Evolutionary conservation across 306 rosid species (phyloP).

Genomic region (Vicia villosa): DNA sequence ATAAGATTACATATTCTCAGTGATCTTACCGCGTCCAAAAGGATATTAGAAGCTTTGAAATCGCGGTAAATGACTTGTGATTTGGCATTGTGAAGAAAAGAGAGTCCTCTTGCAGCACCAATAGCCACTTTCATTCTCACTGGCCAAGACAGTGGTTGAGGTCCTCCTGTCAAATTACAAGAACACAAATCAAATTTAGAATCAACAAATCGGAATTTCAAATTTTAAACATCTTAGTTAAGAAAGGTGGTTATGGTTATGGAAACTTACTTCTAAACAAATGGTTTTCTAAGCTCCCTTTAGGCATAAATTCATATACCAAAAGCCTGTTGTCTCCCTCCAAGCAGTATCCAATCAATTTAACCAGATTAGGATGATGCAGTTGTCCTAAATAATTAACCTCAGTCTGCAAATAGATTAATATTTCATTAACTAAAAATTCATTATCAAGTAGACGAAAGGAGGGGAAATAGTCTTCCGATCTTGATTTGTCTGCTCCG

Average conservation of each 20-base stretch:
- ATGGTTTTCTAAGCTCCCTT: slow-evolving; percentile 96
- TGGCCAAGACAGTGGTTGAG: slow-evolving; percentile 86
- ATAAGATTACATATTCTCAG: background rate
- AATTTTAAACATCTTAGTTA: slow-evolving; percentile 2
- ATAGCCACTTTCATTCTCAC: slow-evolving; percentile 90
- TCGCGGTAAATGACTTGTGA: slow-evolving; percentile 95
- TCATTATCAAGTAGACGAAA: slow-evolving; percentile 25
- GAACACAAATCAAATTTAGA: background rate
- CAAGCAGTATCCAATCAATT: slow-evolving; percentile 87
- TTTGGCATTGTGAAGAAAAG: slow-evolving; percentile 90
- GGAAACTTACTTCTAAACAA: slow-evolving; percentile 76
- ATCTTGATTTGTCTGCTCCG: background rate
- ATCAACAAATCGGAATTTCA: background rate
- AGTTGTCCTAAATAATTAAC: slow-evolving; percentile 91
- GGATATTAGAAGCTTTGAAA: slow-evolving; percentile 94
- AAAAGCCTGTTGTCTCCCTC: slow-evolving; percentile 86
- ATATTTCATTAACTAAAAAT: slow-evolving; percentile 24
- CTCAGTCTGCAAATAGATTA: slow-evolving; percentile 71
- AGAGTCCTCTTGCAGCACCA: slow-evolving; percentile 93
- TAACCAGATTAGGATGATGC: slow-evolving; percentile 86
- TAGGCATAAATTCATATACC: slow-evolving; percentile 96
- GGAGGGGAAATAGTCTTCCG: background rate
- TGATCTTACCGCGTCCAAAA: slow-evolving; percentile 76
- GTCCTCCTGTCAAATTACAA: slow-evolving; percentile 70
- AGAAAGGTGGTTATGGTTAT: slow-evolving; percentile 10